Conservation (phyloP, 768 basidiomycete species). For the Udeniomyces megalosporus region DNA sequence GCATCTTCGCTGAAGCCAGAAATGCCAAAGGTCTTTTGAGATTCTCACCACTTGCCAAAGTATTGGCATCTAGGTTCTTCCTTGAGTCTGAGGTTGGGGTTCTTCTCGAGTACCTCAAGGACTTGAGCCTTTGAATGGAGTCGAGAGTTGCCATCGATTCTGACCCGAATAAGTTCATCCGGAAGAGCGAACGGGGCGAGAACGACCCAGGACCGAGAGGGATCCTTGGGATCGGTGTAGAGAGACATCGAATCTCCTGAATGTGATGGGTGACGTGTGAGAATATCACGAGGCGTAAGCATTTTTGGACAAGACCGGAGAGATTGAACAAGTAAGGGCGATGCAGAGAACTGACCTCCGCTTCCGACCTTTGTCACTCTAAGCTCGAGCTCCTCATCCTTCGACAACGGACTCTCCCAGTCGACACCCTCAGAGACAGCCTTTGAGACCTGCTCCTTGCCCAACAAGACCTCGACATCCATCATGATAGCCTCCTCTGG, state of each 20-base stretch:
- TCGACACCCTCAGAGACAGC: background rate
- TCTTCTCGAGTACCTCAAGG: constrained; percentile 37
- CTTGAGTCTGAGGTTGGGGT: constrained; percentile 21
- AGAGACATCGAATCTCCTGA: constrained; percentile 2
- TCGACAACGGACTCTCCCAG: constrained; percentile 2
- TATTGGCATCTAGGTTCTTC: constrained; percentile 66
- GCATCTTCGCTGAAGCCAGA: no score
- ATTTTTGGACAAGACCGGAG: no score
- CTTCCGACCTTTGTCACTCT: background rate
- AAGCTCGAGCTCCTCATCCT: background rate
- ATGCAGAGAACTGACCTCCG: background rate
- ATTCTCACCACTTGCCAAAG: constrained; percentile 63
- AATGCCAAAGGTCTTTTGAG: no score
- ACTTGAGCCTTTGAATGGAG: constrained; percentile 65
- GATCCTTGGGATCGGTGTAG: background rate
- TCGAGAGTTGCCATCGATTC: constrained; percentile 48
- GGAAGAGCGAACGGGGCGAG: constrained; percentile 72
- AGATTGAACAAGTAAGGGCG: background rate
- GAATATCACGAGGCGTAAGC: no score
- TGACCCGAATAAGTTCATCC: constrained; percentile 57
- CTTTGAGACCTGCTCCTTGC: background rate
- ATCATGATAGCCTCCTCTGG: constrained; percentile 5
- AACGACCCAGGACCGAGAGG: constrained; percentile 45
- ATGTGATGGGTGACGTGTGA: background rate
- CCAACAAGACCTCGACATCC: constrained; percentile 8